Evolutionary conservation across 2,329 filamentous ascomycete species (phyloP), one percentile per base, ranked within the genome.

Genomic region (Penicillium janthinellum): DNA sequence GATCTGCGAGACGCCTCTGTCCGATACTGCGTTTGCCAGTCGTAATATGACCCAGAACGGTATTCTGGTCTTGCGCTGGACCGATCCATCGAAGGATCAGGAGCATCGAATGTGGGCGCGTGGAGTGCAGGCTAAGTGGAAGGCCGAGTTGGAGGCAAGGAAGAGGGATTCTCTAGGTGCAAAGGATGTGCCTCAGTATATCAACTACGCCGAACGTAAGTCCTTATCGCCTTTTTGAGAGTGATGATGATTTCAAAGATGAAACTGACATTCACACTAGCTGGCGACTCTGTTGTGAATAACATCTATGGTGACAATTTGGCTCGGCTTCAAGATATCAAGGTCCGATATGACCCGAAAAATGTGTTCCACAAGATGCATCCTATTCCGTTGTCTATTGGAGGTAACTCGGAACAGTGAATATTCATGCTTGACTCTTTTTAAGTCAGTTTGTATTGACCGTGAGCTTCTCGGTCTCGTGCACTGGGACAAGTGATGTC

Each of bases 351-450:
- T 59, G 81, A 83, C 63, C 79, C 81, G 2, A 71, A 59, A 4
- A 81, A 80, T 62, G 65, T 81, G 17, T 83, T 83, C 64, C 73
- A 78, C 47, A 81, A 81, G 62, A 74, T 78, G 69, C 75, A 77
- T 38, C 70, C 75, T 0, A 73, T 78, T 45, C 54, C 60, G 5
- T 62, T 66, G 8, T 57, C 58, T 28, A 45, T 57, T 1, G 22
- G 5, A 37, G 28, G 31, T 8, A 6, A n/a, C 17, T n/a, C 10
- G 28, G 12, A n/a, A n/a, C n/a, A 53, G 22, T 41, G 31, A 35
- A 12, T 4, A 8, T 41, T 17, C n/a, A 3, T 4, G 8, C 6
- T 41, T 17, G 25, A 4, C 7, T 42, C 3, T 1, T 4, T 17
- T 11, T 22, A 17, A 10, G 10, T 12, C 3, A 20, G 7, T n/a